phyloP scores from a whole-genome alignment of 2,329 filamentous ascomycete species.

The Hypoxylon sp. region DNA sequence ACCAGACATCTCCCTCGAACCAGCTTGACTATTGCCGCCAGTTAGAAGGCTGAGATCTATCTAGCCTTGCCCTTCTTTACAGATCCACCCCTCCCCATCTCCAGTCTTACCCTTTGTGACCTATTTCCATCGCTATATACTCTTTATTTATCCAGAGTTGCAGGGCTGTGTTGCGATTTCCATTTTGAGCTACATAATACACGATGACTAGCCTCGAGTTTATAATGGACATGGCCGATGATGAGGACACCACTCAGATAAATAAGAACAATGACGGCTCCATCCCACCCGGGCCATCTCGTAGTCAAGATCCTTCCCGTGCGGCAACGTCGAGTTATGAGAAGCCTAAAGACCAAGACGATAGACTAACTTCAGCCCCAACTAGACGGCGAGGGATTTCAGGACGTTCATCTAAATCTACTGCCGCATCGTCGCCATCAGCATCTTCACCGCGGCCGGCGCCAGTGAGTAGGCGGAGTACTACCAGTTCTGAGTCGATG shows the following conservation, averaged over 20 bases:
- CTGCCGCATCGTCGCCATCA: slow-evolving; percentile 49
- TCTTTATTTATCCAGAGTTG: slow-evolving; percentile 54
- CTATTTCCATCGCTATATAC: slow-evolving; percentile 51
- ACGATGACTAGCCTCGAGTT: slow-evolving; percentile 69
- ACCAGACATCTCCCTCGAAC: slow-evolving; percentile 52
- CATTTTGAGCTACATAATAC: slow-evolving; percentile 57
- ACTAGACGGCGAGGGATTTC: slow-evolving; percentile 57
- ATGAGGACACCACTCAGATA: slow-evolving; percentile 58
- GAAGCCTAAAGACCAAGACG: slow-evolving; percentile 56
- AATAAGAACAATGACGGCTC: slow-evolving; percentile 64
- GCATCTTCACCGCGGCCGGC: slow-evolving; percentile 52
- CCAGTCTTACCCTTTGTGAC: slow-evolving; percentile 49
- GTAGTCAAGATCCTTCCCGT: slow-evolving; percentile 56
- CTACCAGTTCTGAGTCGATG: slow-evolving; percentile 66
- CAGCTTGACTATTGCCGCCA: slow-evolving; percentile 50
- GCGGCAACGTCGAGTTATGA: slow-evolving; percentile 59
- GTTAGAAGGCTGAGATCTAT: slow-evolving; percentile 58
- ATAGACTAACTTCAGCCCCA: slow-evolving; percentile 54
- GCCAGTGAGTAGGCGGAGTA: slow-evolving; percentile 59
- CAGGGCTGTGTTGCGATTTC: slow-evolving; percentile 56
- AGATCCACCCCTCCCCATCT: slow-evolving; percentile 50
- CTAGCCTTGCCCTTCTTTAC: slow-evolving; percentile 54
- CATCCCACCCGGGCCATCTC: slow-evolving; percentile 56
- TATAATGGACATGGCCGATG: slow-evolving; percentile 71
- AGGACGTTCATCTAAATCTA: slow-evolving; percentile 53